Base-by-base conservation (phyloP, 2,329 filamentous ascomycete genomes). In the Ascochyta viciae-villosae region DNA sequence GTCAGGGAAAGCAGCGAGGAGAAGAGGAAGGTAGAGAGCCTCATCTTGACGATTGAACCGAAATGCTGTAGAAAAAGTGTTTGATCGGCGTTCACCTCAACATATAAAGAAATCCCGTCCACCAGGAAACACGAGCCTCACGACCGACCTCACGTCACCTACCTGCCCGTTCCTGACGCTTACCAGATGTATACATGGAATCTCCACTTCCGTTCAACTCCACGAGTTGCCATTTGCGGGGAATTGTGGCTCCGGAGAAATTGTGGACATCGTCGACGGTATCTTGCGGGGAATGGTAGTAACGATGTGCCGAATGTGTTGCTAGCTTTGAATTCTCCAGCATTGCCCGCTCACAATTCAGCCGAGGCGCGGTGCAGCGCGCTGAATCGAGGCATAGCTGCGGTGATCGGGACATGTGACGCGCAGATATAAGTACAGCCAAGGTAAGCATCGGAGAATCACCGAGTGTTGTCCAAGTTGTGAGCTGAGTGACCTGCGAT, bases 21-120 rank as follows among this genome's bases (percentile, higher is more conserved):
- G 48, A 72, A 40, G 46, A 74, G 53, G 41, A 70, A 58, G 37
- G 55, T 64, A 29, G 62, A 62, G 57, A 73, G 53, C 60, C 64
- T 71, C 72, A 75, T 75, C 57, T 63, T 71, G 66, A 60, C 44
- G 40, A 53, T 37, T 48, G 48, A 49, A 47, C 19, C n/a, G 43
- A 35, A 24, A 37, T 49, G 42, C 47, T 63, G 34, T 35, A 48
- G 34, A 46, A 43, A 38, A 42, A 35, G 24, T 19, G 3, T 15
- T 42, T 41, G 43, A 54, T 50, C 53, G 53, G 42, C 53, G 19
- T 13, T 44, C 37, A 26, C 10, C 33, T 13, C 19, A 34, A 23
- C 27, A 54, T 54, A 58, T 58, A 58, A 37, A 41, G 9, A 50
- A n/a, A 9, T 37, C 19, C 39, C 45, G 15, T 38, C 19, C 9